These are phyloP conservation scores for Parachaetomium inaequale DNA, from an alignment of 495 filamentous ascomycete genomes.

Conservation along the genomic window DNA sequence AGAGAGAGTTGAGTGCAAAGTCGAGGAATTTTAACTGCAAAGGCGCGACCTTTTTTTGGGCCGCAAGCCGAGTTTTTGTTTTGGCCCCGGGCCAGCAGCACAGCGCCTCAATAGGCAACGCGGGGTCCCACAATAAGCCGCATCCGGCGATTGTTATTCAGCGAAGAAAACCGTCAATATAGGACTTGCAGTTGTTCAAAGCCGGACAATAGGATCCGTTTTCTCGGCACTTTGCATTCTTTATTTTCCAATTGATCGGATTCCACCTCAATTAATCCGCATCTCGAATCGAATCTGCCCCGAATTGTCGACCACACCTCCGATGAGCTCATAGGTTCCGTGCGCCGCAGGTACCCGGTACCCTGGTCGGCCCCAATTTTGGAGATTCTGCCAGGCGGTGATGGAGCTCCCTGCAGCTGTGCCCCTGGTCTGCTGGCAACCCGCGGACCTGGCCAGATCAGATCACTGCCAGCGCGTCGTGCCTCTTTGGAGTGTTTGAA, in stretches of 20 bases:
- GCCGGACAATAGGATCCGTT: neutral
- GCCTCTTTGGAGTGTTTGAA: neutral
- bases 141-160: slow-evolving; percentile 17
- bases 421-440: no score
- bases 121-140: slow-evolving; percentile 20
- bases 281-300: neutral
- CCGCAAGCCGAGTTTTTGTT: slow-evolving; percentile 14
- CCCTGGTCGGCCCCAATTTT: slow-evolving; percentile 6
- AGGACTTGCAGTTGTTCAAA: neutral
- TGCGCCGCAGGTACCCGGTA: slow-evolving; percentile 14
- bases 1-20: slow-evolving; percentile 15
- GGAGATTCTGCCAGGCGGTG: slow-evolving; percentile 23
- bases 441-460: no score
- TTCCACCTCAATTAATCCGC: neutral
- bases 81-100: slow-evolving; percentile 6
- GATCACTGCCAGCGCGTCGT: neutral
- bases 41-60: slow-evolving; percentile 18
- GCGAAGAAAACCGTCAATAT: no score
- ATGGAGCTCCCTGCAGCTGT: neutral
- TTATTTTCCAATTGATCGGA: neutral
- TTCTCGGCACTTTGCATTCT: neutral
- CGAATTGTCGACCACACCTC: neutral
- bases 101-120: slow-evolving; percentile 12
- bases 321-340: slow-evolving; percentile 12
- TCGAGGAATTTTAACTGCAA: slow-evolving; percentile 18